Evolutionary conservation across 495 filamentous ascomycete genomes (phyloP).

Genomic region (Trichoderma orchidacearum): DNA sequence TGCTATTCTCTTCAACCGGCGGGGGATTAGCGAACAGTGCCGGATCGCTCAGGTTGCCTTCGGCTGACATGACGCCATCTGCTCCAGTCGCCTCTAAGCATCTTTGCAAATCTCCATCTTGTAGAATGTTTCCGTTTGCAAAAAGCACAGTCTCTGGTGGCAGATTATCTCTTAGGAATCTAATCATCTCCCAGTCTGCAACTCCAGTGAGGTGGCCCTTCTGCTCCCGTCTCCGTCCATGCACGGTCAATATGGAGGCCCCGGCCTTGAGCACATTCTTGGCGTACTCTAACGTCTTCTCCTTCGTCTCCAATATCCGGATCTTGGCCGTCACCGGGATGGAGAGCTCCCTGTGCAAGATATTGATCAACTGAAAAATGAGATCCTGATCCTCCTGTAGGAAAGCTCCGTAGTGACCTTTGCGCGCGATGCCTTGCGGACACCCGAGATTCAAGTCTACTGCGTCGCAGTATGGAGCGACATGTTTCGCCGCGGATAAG

Average conservation of each 20-base stretch:
- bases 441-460: conserved; percentile 97
- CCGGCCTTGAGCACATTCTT: conserved; percentile 77
- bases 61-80: conserved; percentile 90
- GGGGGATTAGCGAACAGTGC: conserved; percentile 67
- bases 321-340: conserved; percentile 94
- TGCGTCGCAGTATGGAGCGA: conserved; percentile 77
- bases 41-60: conserved; percentile 86
- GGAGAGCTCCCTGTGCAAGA: conserved; percentile 52
- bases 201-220: conserved; percentile 93
- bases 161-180: conserved; percentile 70
- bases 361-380: conserved; percentile 66
- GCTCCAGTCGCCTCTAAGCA: conserved; percentile 80
- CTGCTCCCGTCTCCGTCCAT: conserved; percentile 79
- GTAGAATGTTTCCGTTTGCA: conserved; percentile 89
- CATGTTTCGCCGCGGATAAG: conserved; percentile 59
- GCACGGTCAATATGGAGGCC: conserved; percentile 83
- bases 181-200: conserved; percentile 78
- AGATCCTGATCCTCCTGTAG: conserved; percentile 85
- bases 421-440: conserved; percentile 86
- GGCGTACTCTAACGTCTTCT: conserved; percentile 80
- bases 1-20: conserved; percentile 43
- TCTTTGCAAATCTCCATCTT: conserved; percentile 60
- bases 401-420: conserved; percentile 86
- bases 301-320: conserved; percentile 72
- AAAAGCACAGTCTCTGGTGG: conserved; percentile 85